Evolutionary conservation across 371 early-diverging fungal genomes (phyloP), one percentile per base, ranked within the genome.

Genomic region (Circinella umbellata): DNA sequence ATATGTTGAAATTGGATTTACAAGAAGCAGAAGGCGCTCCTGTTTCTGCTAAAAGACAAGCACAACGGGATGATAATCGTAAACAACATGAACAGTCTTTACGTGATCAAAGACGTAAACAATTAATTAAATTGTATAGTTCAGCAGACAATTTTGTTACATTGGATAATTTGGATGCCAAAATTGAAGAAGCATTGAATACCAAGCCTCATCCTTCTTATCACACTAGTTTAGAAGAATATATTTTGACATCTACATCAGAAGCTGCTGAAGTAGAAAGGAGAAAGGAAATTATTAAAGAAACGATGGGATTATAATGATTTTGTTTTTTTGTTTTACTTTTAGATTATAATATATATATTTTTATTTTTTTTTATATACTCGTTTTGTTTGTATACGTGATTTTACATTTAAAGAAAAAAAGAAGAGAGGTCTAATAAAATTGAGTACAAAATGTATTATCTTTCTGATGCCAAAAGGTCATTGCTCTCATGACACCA

Each of bases 401-500:
- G n/a, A n/a, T n/a, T n/a, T n/a, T n/a, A n/a, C n/a, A n/a, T n/a
- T n/a, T n/a, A n/a, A n/a, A n/a, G 18, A n/a, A 42, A 67, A 5
- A 17, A 8, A 13, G 36, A 4, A 11, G n/a, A 9, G 0, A 39
- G 38, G 6, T 46, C n/a, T 66, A 72, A 1, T 63, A 35, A 36
- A 69, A 73, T 38, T 62, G 54, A 18, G 48, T 20, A 53, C 73
- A 73, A 11, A 73, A 37, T 4, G 66, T 42, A 27, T 77, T 78
- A 4, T 64, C 64, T 15, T 66, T 54, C 54, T 65, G 60, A 69
- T 85, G 85, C 86, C 83, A 86, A 54, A 84, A 87, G 14, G 73
- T 74, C 86, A 89, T 85, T 20, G 95, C 93, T 36, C 80, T 74
- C 59, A 89, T 82, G 11, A 95, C 90, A 57, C 95, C 97, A 47